Percentiles rank a stretch among this genome's conserved stretches.
These are phyloP conservation scores for Globisporangium alternatum DNA, from an alignment of 352 stramenopile genomes.

Conservation along the genomic window DNA sequence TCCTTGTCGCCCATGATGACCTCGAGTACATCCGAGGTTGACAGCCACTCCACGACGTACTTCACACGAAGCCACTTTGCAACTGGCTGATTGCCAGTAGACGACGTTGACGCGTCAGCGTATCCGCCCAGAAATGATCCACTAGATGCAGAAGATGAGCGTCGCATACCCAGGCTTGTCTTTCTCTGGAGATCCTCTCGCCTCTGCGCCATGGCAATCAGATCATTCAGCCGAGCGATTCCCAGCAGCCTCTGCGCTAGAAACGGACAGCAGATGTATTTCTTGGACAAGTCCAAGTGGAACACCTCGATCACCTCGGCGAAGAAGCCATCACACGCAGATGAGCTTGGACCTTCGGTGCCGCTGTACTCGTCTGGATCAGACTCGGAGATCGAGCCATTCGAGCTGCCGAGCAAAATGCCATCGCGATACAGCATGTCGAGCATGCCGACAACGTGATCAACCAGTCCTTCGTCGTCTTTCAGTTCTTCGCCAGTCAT, in stretches of 20 bases:
- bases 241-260: conserved; percentile 70
- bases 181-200: conserved; percentile 65
- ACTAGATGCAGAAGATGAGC: conserved; percentile 29
- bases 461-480: conserved; percentile 75
- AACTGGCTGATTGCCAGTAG: conserved; percentile 23
- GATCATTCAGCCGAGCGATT: conserved; percentile 67
- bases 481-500: conserved; percentile 76
- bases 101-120: conserved; percentile 19
- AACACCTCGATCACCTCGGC: conserved; percentile 80
- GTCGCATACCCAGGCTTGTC: conserved; percentile 46
- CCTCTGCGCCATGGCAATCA: conserved; percentile 75
- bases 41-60: conserved; percentile 80
- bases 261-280: conserved; percentile 84
- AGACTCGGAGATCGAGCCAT: conserved; percentile 8
- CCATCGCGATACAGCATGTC: conserved; percentile 73
- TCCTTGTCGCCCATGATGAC: conserved; percentile 77
- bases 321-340: conserved; percentile 42
- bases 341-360: conserved; percentile 12
- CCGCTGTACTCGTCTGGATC: conserved; percentile 20
- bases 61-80: conserved; percentile 74
- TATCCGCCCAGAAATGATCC: conserved; percentile 14
- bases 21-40: conserved; percentile 73
- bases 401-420: conserved; percentile 38
- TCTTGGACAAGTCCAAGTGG: conserved; percentile 82
- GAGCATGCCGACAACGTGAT: conserved; percentile 66